Conservation (phyloP, 768 basidiomycete genomes). For the Boletus rubropictus region DNA sequence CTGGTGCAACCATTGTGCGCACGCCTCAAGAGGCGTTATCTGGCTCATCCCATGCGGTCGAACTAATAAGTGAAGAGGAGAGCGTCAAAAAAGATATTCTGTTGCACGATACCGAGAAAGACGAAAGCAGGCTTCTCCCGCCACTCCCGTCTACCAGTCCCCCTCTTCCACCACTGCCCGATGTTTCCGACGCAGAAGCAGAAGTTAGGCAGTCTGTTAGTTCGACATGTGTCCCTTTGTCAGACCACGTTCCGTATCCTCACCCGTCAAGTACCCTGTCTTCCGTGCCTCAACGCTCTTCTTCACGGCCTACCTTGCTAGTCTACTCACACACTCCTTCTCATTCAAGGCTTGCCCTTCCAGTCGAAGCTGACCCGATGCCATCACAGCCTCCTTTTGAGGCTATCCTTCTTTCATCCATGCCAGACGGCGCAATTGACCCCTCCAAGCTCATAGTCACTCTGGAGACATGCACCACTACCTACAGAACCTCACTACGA, state of each 20-base stretch:
- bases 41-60: slow-evolving; percentile 17
- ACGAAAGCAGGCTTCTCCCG: slow-evolving; percentile 18
- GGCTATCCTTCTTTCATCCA: slow-evolving; percentile 58
- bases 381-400: slow-evolving; percentile 55
- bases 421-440: slow-evolving; percentile 45
- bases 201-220: slow-evolving; percentile 10
- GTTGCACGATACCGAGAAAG: slow-evolving; percentile 12
- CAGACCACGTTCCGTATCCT: slow-evolving; percentile 29
- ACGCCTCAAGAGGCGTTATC: slow-evolving; percentile 76
- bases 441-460: slow-evolving; percentile 61
- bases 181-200: slow-evolving; percentile 1
- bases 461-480: slow-evolving; percentile 66
- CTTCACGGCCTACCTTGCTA: slow-evolving; percentile 25
- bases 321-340: slow-evolving; percentile 33
- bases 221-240: slow-evolving; percentile 16
- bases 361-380: slow-evolving; percentile 39
- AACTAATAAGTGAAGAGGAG: slow-evolving; percentile 10
- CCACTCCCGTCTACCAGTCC: slow-evolving; percentile 35
- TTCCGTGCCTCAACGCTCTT: slow-evolving; percentile 32
- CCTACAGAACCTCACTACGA: slow-evolving; percentile 58
- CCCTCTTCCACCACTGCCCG: slow-evolving; percentile 51
- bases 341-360: slow-evolving; percentile 45
- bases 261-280: slow-evolving; percentile 29
- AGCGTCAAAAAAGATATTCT: slow-evolving; percentile 3
- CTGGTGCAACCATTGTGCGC: slow-evolving; percentile 68